These are phyloP conservation scores for Cinchona pubescens DNA, from an alignment of 257 asterid species.

Conservation along the genomic window DNA sequence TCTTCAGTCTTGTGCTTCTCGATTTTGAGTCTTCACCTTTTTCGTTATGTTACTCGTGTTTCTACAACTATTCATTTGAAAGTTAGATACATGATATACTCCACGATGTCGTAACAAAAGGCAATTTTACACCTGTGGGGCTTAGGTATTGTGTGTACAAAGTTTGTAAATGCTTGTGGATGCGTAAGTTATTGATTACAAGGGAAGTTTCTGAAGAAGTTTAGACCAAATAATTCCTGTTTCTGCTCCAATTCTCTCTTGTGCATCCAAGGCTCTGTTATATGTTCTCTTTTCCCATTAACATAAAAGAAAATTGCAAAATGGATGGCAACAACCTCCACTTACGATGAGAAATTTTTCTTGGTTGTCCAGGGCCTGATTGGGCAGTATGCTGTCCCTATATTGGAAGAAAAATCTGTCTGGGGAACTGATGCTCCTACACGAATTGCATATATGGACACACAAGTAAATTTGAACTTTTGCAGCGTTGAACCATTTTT, in stretches of 20 bases:
- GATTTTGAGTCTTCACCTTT: background rate
- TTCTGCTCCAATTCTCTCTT: background rate
- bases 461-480: conserved; percentile 54
- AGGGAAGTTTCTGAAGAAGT: background rate
- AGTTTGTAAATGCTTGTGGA: background rate
- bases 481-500: conserved; percentile 10
- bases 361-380: conserved; percentile 66
- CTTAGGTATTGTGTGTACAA: background rate
- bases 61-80: too few relatives aligned
- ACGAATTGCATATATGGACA: conserved; percentile 96
- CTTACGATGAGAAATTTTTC: conserved; percentile 18
- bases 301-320: background rate
- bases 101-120: background rate
- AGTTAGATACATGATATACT: too few relatives aligned
- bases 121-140: background rate
- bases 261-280: background rate
- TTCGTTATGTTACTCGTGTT: background rate
- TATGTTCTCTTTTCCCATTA: background rate
- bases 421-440: conserved; percentile 99
- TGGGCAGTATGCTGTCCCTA: conserved; percentile 98
- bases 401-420: conserved; percentile 90
- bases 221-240: background rate
- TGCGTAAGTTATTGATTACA: background rate
- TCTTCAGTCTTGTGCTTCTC: background rate
- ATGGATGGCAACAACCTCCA: background rate